Evolutionary conservation across 805 yeast species (phyloP).

Genomic region (Helenozyma baotianmanensis): DNA sequence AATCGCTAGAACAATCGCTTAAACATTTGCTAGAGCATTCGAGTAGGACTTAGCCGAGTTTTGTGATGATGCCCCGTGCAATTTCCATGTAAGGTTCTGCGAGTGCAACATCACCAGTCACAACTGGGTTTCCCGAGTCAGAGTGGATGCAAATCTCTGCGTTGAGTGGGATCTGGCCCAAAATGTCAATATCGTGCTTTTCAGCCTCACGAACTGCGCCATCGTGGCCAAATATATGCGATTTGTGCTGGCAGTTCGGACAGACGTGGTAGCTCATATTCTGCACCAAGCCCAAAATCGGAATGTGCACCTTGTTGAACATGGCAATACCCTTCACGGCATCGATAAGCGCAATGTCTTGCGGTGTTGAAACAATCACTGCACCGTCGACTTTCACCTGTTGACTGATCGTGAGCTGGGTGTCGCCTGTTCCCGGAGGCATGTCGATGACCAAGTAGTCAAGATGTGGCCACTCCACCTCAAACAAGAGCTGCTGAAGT

Average conservation of each 20-base stretch:
- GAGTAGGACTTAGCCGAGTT: conserved; percentile 5
- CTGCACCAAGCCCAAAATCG: conserved; percentile 72
- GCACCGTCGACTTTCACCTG: conserved; percentile 75
- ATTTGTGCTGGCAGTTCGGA: conserved; percentile 69
- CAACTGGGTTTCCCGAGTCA: conserved; percentile 64
- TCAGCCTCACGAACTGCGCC: conserved; percentile 53
- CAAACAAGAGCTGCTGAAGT: conserved; percentile 74
- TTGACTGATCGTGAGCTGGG: conserved; percentile 79
- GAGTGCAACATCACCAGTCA: conserved; percentile 32
- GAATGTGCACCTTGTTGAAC: conserved; percentile 69
- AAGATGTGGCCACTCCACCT: conserved; percentile 66
- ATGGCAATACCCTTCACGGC: conserved; percentile 76
- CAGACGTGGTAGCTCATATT: conserved; percentile 78
- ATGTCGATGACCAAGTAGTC: conserved; percentile 73
- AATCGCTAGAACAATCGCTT: not conserved
- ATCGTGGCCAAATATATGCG: conserved; percentile 69
- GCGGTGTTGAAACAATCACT: conserved; percentile 79
- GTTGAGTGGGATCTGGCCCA: conserved; percentile 67
- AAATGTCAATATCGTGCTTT: conserved; percentile 41
- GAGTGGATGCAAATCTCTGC: conserved; percentile 55
- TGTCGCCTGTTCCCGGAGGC: conserved; percentile 94
- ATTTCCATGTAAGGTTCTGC: conserved; percentile 45
- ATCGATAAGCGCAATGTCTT: conserved; percentile 77
- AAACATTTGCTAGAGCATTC: not conserved
- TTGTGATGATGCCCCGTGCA: conserved; percentile 34